A percentile compares a stretch with the other conserved stretches of the same genome.
Evolutionary conservation across 352 stramenopile genomes (phyloP).

Genomic region (Phytopythium cucurbitacearum): DNA sequence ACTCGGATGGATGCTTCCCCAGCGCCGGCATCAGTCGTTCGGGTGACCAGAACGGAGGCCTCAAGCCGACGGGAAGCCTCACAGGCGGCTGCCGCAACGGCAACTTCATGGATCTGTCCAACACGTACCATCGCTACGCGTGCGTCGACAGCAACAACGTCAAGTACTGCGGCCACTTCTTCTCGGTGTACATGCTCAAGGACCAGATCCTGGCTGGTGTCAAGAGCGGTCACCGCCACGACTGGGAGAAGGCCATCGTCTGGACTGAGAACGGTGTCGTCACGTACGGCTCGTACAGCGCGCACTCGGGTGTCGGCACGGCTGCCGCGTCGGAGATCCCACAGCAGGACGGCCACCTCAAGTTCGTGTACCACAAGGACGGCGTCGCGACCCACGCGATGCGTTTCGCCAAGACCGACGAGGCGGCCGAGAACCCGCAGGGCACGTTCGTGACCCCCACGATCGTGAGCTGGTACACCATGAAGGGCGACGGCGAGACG

Average conservation of each 20-base stretch:
- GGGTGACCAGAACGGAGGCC: constrained; percentile 20
- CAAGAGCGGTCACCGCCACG: constrained; percentile 25
- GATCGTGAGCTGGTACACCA: constrained; percentile 18
- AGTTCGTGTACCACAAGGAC: constrained; percentile 16
- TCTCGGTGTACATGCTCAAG: constrained; percentile 9
- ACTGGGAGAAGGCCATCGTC: constrained; percentile 39
- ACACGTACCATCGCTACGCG: constrained; percentile 14
- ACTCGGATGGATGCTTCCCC: constrained; percentile 22
- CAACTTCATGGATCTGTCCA: constrained; percentile 11
- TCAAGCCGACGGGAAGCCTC: constrained; percentile 21
- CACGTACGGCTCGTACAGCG: constrained; percentile 1
- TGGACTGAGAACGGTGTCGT: constrained; percentile 19
- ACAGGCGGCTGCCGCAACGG: constrained; percentile 9
- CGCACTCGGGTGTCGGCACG: constrained; percentile 6
- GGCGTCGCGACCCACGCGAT: constrained; percentile 1
- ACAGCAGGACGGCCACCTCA: constrained; percentile 6
- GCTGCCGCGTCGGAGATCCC: constrained; percentile 2
- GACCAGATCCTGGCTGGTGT: constrained; percentile 3
- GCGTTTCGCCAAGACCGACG: constrained; percentile 10
- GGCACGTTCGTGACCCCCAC: constrained; percentile 4
- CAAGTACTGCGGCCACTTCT: constrained; percentile 13
- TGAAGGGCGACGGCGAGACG: constrained; percentile 11
- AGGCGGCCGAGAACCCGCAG: constrained; percentile 8
- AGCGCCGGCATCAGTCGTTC: constrained; percentile 29
- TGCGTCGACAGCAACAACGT: constrained; percentile 3